Evolutionary conservation across 768 basidiomycete genomes (phyloP), one percentile per base, ranked within the genome.

Genomic region (Lyophyllum decastes): DNA sequence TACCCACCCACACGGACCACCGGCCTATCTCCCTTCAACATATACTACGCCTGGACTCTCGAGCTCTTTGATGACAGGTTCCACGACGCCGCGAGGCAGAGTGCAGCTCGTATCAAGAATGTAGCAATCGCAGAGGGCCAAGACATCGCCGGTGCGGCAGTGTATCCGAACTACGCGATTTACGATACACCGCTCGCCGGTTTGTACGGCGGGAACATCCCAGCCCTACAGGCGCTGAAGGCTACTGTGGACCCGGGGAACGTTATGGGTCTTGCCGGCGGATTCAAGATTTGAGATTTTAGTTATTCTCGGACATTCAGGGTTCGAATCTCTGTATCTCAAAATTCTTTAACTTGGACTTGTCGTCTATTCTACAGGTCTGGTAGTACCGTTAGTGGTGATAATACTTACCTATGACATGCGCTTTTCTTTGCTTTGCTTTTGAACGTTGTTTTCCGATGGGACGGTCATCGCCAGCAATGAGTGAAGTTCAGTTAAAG

Each of bases 261-360:
- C 62, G 76, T 88, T 40, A 89, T 90, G 86, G 79, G 77, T 16
- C 78, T 87, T 17, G 77, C 87, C n/a, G 87, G 87, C 5, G 88
- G 87, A 7, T 88, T 79, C 68, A 88, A 86, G 69, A 70, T 84
- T 45, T 78, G 60, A 73, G 40, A 16, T 19, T 19, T 10, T 41
- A 2, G 5, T 41, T 30, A 10, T 4, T 30, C 10, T 30, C 30
- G 30, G 30, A 30, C 30, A 30, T 30, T 10, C 30, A 10, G n/a
- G n/a, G n/a, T n/a, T n/a, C n/a, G n/a, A n/a, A n/a, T n/a, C n/a
- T n/a, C n/a, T n/a, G n/a, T n/a, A n/a, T n/a, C n/a, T n/a, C n/a
- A n/a, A n/a, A n/a, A n/a, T n/a, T n/a, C n/a, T n/a, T n/a, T n/a
- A n/a, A n/a, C n/a, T n/a, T n/a, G n/a, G n/a, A n/a, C n/a, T n/a